phyloP scores from a whole-genome alignment of 2,329 filamentous ascomycete genomes.

The Calonectria honghensis region DNA sequence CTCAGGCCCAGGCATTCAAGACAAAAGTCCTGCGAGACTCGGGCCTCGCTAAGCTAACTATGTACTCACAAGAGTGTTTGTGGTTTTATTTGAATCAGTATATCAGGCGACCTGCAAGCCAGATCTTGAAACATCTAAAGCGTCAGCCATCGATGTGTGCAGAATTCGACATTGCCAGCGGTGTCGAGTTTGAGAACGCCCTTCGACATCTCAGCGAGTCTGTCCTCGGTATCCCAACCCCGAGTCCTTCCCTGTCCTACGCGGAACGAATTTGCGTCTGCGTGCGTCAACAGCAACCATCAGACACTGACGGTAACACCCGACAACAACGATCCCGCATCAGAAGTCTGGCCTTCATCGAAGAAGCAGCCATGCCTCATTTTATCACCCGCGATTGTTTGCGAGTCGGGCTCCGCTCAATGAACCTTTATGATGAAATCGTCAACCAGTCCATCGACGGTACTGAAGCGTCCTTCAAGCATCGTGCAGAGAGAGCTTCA shows the following conservation, averaged over 20 bases:
- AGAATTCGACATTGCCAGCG: not conserved
- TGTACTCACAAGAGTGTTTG: too few relatives aligned
- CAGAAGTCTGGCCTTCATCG: not conserved
- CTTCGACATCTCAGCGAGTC: not conserved
- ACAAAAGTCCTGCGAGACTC: not conserved
- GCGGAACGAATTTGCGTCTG: not conserved
- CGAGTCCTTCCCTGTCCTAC: fast-evolving
- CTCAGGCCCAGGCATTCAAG: not conserved
- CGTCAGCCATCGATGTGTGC: not conserved
- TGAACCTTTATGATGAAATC: constrained; percentile 64
- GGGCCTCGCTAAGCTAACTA: too few relatives aligned
- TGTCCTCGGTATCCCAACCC: not conserved
- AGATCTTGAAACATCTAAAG: not conserved
- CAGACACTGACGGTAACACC: not conserved
- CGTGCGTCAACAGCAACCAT: not conserved
- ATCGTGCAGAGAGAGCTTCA: constrained; percentile 61
- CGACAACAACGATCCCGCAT: not conserved
- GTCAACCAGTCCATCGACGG: constrained; percentile 51
- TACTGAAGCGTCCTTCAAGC: constrained; percentile 58
- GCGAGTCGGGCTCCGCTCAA: constrained; percentile 62
- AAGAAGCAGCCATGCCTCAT: not conserved
- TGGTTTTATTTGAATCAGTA: not conserved
- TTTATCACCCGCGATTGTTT: constrained; percentile 50
- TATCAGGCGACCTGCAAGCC: not conserved
- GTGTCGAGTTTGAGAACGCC: not conserved